phyloP scores from a whole-genome alignment of 768 basidiomycete species.

The Kwoniella dejecticola region DNA sequence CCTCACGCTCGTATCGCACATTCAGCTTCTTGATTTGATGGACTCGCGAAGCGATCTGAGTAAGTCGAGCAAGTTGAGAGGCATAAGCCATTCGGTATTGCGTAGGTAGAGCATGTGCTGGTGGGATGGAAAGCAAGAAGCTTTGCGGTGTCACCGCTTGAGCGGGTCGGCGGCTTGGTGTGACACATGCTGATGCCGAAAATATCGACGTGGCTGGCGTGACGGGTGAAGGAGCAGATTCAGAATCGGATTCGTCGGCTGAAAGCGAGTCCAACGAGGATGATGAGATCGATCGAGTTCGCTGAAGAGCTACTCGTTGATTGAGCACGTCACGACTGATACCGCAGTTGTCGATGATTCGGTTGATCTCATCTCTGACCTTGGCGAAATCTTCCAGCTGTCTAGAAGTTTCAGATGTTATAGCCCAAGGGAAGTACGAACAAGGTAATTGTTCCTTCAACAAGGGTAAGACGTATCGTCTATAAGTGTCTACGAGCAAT shows the following conservation, averaged over 20 bases:
- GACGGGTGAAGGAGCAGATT: conserved; percentile 19
- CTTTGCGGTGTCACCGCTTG: conserved; percentile 21
- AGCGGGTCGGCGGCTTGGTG: conserved; percentile 5
- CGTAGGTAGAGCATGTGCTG: conserved; percentile 41
- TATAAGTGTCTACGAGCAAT: conserved; percentile 54
- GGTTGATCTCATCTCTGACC: conserved; percentile 40
- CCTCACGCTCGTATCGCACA: conserved; percentile 48
- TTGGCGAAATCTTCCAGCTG: conserved; percentile 40
- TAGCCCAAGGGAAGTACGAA: conserved; percentile 49
- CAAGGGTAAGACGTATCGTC: conserved; percentile 51
- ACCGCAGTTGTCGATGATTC: conserved; percentile 30
- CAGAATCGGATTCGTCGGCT: conserved; percentile 24
- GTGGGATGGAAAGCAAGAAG: conserved; percentile 43
- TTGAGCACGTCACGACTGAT: conserved; percentile 6
- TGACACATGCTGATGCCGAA: conserved; percentile 29
- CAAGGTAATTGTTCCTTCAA: conserved; percentile 47
- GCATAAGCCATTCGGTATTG: conserved; percentile 43
- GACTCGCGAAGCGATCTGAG: conserved; percentile 38
- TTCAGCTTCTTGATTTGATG: conserved; percentile 43
- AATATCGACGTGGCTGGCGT: conserved; percentile 47
- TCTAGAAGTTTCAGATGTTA: conserved; percentile 26
- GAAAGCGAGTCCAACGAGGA: conserved; percentile 24
- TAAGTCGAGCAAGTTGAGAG: conserved; percentile 40
- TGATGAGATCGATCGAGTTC: conserved; percentile 26
- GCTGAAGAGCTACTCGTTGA: background rate